Conservation (phyloP, 2,329 filamentous ascomycete genomes). For the Magnaporthiopsis poae region DNA sequence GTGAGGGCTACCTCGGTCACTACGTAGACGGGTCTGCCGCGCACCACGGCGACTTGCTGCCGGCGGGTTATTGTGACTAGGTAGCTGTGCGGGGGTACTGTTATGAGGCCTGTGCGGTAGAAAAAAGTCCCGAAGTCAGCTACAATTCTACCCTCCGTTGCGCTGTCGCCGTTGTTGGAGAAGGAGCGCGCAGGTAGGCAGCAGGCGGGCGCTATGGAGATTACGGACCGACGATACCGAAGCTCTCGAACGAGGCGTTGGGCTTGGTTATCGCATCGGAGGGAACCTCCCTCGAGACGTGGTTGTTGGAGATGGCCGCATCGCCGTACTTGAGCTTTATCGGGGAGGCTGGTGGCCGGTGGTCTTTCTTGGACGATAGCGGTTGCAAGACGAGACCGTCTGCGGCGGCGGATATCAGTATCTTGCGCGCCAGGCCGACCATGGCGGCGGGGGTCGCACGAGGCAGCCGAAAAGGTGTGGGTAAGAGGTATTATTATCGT, state of each 20-base stretch:
- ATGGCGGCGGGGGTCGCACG: conserved; percentile 31
- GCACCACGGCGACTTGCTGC: conserved; percentile 79
- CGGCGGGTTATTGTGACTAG: conserved; percentile 78
- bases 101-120: conserved; percentile 61
- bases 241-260: conserved; percentile 47
- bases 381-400: conserved; percentile 78
- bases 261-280: conserved; percentile 32
- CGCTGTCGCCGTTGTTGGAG: not conserved
- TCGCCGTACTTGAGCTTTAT: conserved; percentile 63
- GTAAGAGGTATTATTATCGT: not conserved
- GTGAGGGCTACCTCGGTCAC: conserved; percentile 87
- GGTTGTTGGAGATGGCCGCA: conserved; percentile 30
- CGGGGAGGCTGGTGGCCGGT: conserved; percentile 39
- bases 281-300: conserved; percentile 33
- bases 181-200: not conserved
- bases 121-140: not conserved
- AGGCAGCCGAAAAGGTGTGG: not conserved
- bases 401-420: conserved; percentile 68
- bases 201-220: not conserved
- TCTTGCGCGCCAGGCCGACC: conserved; percentile 69
- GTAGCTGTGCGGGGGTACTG: conserved; percentile 70
- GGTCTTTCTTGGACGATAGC: conserved; percentile 51
- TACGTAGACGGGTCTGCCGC: conserved; percentile 72
- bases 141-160: conserved; percentile 6
- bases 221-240: conserved; percentile 47